Conservation (phyloP, 169 alveolate genomes). For the Toxoplasma gondii region DNA sequence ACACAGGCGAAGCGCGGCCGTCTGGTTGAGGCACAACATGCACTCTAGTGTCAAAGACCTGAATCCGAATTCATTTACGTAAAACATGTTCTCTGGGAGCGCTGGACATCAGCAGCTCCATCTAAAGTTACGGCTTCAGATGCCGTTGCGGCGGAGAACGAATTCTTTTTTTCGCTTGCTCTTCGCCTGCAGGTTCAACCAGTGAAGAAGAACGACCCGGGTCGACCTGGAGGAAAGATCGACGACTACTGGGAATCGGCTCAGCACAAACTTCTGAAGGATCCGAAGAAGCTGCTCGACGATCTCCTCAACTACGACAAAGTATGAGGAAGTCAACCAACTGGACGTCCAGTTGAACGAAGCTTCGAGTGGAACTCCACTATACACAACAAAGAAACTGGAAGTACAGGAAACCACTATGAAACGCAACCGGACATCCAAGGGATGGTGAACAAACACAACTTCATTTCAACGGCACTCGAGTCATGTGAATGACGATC, state of each 20-base stretch:
- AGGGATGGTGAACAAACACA: too few relatives aligned
- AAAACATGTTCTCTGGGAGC: too few relatives aligned
- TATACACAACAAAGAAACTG: not conserved
- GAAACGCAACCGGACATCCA: too few relatives aligned
- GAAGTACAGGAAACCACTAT: not conserved
- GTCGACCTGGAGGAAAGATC: slow-evolving; percentile 79
- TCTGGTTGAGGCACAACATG: too few relatives aligned
- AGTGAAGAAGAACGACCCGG: slow-evolving; percentile 79
- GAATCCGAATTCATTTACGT: too few relatives aligned
- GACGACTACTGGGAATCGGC: slow-evolving; percentile 91
- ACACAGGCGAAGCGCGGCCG: too few relatives aligned
- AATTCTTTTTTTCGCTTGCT: not conserved
- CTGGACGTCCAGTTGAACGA: not conserved
- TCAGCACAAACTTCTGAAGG: slow-evolving; percentile 84
- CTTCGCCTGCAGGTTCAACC: slow-evolving; percentile 71
- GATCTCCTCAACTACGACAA: slow-evolving; percentile 84
- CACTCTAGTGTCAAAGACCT: too few relatives aligned
- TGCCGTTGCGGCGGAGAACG: not conserved
- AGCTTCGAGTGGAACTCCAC: too few relatives aligned
- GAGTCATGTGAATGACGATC: too few relatives aligned
- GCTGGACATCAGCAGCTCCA: too few relatives aligned
- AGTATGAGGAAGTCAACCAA: not conserved
- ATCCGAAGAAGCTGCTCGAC: slow-evolving; percentile 84
- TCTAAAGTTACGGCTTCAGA: too few relatives aligned
- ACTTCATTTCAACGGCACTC: too few relatives aligned